Conservation (phyloP, 2,329 filamentous ascomycete species). For the Paraphaeosphaeria minitans region DNA sequence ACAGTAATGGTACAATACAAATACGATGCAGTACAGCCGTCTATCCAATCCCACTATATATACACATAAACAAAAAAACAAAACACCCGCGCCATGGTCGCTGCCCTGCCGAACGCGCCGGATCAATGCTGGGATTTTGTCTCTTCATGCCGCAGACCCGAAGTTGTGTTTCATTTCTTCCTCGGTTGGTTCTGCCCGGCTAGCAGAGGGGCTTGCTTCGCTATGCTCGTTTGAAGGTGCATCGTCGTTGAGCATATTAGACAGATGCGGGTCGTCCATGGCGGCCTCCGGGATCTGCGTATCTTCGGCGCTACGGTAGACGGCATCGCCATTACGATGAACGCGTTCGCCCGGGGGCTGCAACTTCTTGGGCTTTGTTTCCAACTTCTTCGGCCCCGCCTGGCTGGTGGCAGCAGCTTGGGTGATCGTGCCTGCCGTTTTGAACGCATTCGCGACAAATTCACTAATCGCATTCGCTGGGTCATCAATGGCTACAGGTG, state of each 20-base stretch:
- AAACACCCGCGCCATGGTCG: slow-evolving; percentile 4
- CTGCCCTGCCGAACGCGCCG: neutral
- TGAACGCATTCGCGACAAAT: slow-evolving; percentile 27
- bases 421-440: slow-evolving; percentile 28
- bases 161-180: neutral
- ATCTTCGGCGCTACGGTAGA: neutral
- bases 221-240: neutral
- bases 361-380: slow-evolving; percentile 13
- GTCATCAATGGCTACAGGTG: slow-evolving; percentile 7
- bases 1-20: slow-evolving; percentile 9
- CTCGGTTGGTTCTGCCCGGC: neutral
- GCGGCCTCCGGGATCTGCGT: neutral
- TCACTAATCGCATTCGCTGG: slow-evolving; percentile 17
- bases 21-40: slow-evolving; percentile 1
- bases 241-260: slow-evolving; percentile 4
- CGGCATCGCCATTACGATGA: neutral
- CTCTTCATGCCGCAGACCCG: neutral
- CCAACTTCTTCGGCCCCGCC: slow-evolving; percentile 16
- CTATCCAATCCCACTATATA: neutral
- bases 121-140: neutral
- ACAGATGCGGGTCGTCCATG: slow-evolving; percentile 7
- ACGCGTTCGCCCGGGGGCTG: neutral
- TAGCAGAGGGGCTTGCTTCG: neutral
- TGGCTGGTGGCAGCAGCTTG: slow-evolving; percentile 23
- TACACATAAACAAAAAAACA: neutral